Conservation (phyloP, 148 eudicot genomes). For the Bassia scoparia region DNA sequence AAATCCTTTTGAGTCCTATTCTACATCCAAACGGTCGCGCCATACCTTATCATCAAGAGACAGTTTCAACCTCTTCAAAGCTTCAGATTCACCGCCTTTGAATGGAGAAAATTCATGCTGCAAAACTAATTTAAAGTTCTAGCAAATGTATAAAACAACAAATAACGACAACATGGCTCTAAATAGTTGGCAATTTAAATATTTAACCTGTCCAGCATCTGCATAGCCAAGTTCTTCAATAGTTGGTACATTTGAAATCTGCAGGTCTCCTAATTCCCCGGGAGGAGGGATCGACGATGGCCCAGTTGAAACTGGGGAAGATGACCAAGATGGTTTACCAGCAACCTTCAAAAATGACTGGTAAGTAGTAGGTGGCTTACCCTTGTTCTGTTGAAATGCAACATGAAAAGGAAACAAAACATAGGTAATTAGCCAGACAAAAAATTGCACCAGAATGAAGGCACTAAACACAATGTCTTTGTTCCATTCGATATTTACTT, state of each 20-base stretch:
- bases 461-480: not conserved
- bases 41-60: constrained; percentile 60
- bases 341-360: constrained; percentile 75
- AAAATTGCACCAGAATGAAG: not conserved
- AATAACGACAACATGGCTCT: not conserved
- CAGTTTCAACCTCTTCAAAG: constrained; percentile 56
- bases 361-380: constrained; percentile 73
- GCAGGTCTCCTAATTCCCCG: constrained; percentile 44
- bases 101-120: constrained; percentile 76
- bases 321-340: constrained; percentile 67
- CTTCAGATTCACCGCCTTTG: constrained; percentile 92
- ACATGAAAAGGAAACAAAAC: not conserved
- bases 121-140: constrained; percentile 10
- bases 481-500: not conserved
- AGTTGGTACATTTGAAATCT: constrained; percentile 59
- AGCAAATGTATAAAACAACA: not conserved
- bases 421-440: not conserved
- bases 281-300: constrained; percentile 51
- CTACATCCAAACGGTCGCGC: not conserved
- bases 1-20: not conserved
- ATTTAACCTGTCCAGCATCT: constrained; percentile 46
- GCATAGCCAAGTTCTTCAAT: constrained; percentile 71
- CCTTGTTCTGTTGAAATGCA: constrained; percentile 55
- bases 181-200: not conserved
- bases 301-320: constrained; percentile 48